Conservation (phyloP, 2,329 filamentous ascomycete genomes). For the Coleophoma eucalyptorum region DNA sequence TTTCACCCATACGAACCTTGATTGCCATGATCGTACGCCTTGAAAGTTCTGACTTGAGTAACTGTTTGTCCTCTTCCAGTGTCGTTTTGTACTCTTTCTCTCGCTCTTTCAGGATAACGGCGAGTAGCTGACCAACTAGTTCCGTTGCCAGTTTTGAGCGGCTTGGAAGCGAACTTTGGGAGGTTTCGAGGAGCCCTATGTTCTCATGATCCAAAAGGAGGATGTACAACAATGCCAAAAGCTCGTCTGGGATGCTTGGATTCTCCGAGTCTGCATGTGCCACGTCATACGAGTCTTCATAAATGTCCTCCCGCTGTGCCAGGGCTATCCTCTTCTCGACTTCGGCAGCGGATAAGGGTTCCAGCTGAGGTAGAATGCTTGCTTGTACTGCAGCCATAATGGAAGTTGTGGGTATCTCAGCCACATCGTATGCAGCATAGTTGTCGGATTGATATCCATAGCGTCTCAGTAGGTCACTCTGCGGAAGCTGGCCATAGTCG, state of each 20-base stretch:
- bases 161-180: conserved; percentile 24
- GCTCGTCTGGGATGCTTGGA: conserved; percentile 27
- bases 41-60: conserved; percentile 29
- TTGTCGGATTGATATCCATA: conserved; percentile 67
- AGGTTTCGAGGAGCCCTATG: conserved; percentile 32
- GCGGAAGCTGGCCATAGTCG: conserved; percentile 65
- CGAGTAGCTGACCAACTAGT: conserved; percentile 34
- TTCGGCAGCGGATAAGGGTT: conserved; percentile 20
- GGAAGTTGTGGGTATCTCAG: conserved; percentile 52
- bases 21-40: conserved; percentile 46
- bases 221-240: conserved; percentile 36
- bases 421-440: conserved; percentile 62
- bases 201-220: conserved; percentile 34
- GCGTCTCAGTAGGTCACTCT: conserved; percentile 61
- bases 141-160: conserved; percentile 38
- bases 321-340: conserved; percentile 31
- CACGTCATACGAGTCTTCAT: conserved; percentile 60
- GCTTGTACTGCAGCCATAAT: conserved; percentile 31
- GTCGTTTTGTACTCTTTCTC: conserved; percentile 47
- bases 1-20: conserved; percentile 61
- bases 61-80: conserved; percentile 42
- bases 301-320: conserved; percentile 49
- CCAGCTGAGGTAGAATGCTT: conserved; percentile 6
- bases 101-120: conserved; percentile 32
- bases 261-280: conserved; percentile 19